phyloP scores from a whole-genome alignment of 1,284 basidiomycete species.

The Rhodotorula mucilaginosa region DNA sequence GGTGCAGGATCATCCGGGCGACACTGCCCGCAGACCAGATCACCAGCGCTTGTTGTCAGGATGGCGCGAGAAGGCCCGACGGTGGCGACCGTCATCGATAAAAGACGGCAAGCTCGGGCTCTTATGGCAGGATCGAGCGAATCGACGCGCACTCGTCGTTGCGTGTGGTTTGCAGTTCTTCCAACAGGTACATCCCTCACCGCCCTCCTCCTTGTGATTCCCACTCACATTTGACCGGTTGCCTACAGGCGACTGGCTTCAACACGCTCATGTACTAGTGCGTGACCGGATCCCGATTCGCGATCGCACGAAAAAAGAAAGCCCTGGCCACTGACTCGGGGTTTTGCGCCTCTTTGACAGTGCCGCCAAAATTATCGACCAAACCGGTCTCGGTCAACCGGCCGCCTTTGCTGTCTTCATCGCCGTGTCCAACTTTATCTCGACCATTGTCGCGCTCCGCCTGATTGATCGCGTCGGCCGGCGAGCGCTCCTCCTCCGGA shows the following conservation, averaged over 20 bases:
- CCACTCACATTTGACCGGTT: too few relatives aligned
- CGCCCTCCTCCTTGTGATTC: not conserved
- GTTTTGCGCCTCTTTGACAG: not conserved
- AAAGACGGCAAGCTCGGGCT: not conserved
- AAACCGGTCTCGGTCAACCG: slow-evolving; percentile 73
- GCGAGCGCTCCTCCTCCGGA: slow-evolving; percentile 71
- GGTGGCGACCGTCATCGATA: slow-evolving; percentile 51
- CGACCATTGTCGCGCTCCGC: slow-evolving; percentile 58
- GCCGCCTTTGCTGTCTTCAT: slow-evolving; percentile 74
- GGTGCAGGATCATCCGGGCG: slow-evolving; percentile 53
- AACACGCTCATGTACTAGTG: slow-evolving; percentile 55
- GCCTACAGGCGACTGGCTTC: slow-evolving; percentile 50
- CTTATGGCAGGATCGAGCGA: slow-evolving; percentile 33
- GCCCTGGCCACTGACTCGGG: not conserved
- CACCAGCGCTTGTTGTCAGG: not conserved
- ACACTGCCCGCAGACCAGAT: slow-evolving; percentile 47
- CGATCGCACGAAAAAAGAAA: not conserved
- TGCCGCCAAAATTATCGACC: slow-evolving; percentile 66
- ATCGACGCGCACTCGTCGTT: slow-evolving; percentile 57
- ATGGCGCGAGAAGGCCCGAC: slow-evolving; percentile 18
- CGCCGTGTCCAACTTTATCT: slow-evolving; percentile 63
- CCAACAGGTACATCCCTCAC: slow-evolving; percentile 60
- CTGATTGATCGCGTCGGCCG: slow-evolving; percentile 75
- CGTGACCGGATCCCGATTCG: not conserved
- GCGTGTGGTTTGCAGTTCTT: slow-evolving; percentile 74